Percentiles rank a stretch among this genome's conserved stretches.
Conservation (phyloP, 1,139 yeast species). For the Sporopachydermia cereana region DNA sequence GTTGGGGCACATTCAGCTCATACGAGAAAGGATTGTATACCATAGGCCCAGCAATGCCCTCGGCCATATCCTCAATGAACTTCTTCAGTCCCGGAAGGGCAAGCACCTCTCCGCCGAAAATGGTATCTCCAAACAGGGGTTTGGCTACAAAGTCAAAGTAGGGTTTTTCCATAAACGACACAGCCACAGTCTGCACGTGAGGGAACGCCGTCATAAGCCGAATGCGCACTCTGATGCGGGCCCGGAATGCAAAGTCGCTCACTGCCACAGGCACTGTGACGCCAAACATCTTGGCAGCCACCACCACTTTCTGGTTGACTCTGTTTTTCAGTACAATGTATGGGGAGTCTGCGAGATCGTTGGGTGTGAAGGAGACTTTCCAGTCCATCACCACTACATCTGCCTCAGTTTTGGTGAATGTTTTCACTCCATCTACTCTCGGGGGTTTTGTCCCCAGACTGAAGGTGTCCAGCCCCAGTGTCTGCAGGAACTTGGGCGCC, state of each 20-base stretch:
- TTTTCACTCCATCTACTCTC: constrained; percentile 78
- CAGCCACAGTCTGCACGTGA: constrained; percentile 81
- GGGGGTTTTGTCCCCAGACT: constrained; percentile 95
- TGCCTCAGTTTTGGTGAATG: constrained; percentile 75
- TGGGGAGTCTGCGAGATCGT: constrained; percentile 75
- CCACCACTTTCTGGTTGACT: constrained; percentile 66
- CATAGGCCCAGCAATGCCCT: constrained; percentile 80
- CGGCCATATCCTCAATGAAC: constrained; percentile 72
- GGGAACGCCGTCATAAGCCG: constrained; percentile 89
- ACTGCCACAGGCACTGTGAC: constrained; percentile 51
- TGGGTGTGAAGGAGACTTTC: constrained; percentile 71
- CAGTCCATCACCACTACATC: constrained; percentile 90
- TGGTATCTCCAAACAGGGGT: constrained; percentile 58
- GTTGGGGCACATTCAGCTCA: constrained; percentile 84
- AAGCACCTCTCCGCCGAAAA: constrained; percentile 80
- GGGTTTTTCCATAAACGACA: constrained; percentile 77
- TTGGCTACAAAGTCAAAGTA: constrained; percentile 71
- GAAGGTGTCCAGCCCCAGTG: constrained; percentile 76
- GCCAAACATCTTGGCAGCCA: constrained; percentile 60
- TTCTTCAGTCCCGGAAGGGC: constrained; percentile 77
- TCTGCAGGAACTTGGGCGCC: constrained; percentile 71
- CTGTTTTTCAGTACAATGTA: constrained; percentile 57
- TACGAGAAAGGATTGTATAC: constrained; percentile 80
- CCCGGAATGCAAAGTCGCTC: constrained; percentile 50
- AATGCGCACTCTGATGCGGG: constrained; percentile 64